These are phyloP conservation scores for Santalum album DNA, from an alignment of 164 flowering plant species.

Conservation along the genomic window DNA sequence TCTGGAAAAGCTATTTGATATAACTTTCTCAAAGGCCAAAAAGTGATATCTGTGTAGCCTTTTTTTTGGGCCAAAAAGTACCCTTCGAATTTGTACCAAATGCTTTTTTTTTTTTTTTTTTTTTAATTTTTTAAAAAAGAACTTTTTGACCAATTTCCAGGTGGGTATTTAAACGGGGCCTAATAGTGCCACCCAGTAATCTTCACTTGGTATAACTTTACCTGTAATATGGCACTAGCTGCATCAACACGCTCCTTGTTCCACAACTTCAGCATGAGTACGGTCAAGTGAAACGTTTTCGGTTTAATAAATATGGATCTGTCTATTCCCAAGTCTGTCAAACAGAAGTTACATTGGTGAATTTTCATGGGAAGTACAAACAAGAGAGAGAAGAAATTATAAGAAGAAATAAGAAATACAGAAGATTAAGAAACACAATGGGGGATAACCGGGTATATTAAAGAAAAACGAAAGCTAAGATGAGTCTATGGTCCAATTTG, in stretches of 20 bases:
- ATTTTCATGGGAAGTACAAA: neutral
- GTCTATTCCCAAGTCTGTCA: conserved; percentile 68
- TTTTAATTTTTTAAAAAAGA: too few species aligned
- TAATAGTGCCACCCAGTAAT: neutral
- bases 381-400: neutral
- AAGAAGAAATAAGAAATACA: neutral
- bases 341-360: neutral
- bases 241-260: conserved; percentile 65
- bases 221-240: conserved; percentile 81
- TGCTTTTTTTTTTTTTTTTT: too few species aligned
- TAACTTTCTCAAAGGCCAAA: too few species aligned
- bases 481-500: neutral
- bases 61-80: too few species aligned
- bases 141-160: too few species aligned
- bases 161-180: too few species aligned
- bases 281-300: conserved; percentile 89
- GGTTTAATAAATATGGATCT: conserved; percentile 88
- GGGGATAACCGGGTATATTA: neutral
- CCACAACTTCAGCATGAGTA: conserved; percentile 95
- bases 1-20: too few species aligned
- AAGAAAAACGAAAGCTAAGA: neutral
- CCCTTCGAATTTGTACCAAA: too few species aligned
- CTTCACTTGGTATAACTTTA: conserved; percentile 10
- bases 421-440: neutral
- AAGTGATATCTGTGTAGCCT: too few species aligned